Evolutionary conservation across 495 filamentous ascomycete species (phyloP).

Genomic region (Diplogelasinospora grovesii): DNA sequence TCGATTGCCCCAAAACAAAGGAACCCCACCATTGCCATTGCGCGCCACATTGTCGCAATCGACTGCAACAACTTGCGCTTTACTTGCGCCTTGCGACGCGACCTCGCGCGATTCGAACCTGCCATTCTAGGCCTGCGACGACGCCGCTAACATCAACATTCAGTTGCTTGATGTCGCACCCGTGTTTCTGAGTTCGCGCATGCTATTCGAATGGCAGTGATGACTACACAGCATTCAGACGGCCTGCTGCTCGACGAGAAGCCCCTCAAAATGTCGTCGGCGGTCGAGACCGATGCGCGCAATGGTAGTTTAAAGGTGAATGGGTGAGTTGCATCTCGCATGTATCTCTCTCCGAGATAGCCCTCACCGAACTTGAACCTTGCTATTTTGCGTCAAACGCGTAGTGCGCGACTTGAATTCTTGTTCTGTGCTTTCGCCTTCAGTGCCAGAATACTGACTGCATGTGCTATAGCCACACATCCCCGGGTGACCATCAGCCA

Average conservation of each 20-base stretch:
- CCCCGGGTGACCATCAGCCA: not conserved
- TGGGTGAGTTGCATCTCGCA: conserved; percentile 20
- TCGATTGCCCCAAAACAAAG: no score
- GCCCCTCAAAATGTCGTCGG: conserved; percentile 39
- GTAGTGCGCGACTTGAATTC: no score
- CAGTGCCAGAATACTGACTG: conserved; percentile 3
- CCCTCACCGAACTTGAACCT: no score
- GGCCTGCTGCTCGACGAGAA: conserved; percentile 41
- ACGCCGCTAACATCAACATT: no score
- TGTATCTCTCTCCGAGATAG: not conserved
- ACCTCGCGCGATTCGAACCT: no score
- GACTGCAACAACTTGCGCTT: no score
- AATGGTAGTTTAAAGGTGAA: conserved; percentile 21
- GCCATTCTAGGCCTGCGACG: no score
- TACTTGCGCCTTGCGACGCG: no score
- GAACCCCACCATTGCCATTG: conserved; percentile 13
- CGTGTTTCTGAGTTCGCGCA: conserved; percentile 11
- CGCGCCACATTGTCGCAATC: conserved; percentile 1
- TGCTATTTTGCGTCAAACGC: no score
- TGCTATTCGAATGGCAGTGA: conserved; percentile 41
- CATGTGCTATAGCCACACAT: conserved; percentile 12
- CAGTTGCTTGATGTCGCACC: conserved; percentile 33
- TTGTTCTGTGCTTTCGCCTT: not conserved
- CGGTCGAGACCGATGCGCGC: conserved; percentile 32
- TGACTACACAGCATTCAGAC: conserved; percentile 48